Evolutionary conservation across 257 asterid genomes (phyloP), one percentile per base, ranked within the genome.

Genomic region (Primulina eburnea): DNA sequence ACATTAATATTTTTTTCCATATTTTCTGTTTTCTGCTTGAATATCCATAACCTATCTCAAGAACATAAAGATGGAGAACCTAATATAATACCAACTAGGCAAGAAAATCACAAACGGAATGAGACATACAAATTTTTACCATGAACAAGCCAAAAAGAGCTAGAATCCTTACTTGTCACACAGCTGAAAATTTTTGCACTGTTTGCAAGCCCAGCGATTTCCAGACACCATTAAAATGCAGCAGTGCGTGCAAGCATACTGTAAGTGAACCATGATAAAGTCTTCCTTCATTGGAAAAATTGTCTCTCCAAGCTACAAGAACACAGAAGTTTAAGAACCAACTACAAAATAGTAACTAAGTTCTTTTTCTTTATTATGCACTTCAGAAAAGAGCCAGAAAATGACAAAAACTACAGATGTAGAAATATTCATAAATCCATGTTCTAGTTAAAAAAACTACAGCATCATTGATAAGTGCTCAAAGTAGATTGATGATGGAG

Each of bases 201-300:
- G 95, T 72, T 72, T 87, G 87, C 99, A 94, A 77, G 73, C 88
- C 99, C 97, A 94, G 67, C 86, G 83, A 67, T 75, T 89, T 76
- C 97, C 99, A 76, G 92, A 89, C 68, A 85, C 92, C 97, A 94
- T 89, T 65, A 91, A 75, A 67, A 81, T 71, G 81, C 98, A 88
- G 82, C 99, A 94, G 72, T 89, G 97, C 17, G 85, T 77, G 86
- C 99, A 94, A 26, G 98, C 88, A 69, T 72, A 87, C 75, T 94
- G 98, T 67, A 94, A 83, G 84, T 94, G 98, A 76, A 94, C 97
- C 99, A 94, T 91, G 81, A 94, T 91, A 79, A 94, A 91, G 79
- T 94, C 98, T 82, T 94, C 99, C 87, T 94, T 94, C 98, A 91
- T 91, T 6, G 97, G 96, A 73, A 79, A 82, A 65, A 94, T 94